Conservation (phyloP, 495 filamentous ascomycete genomes). For the Aspergillus sclerotiicarbonarius region DNA sequence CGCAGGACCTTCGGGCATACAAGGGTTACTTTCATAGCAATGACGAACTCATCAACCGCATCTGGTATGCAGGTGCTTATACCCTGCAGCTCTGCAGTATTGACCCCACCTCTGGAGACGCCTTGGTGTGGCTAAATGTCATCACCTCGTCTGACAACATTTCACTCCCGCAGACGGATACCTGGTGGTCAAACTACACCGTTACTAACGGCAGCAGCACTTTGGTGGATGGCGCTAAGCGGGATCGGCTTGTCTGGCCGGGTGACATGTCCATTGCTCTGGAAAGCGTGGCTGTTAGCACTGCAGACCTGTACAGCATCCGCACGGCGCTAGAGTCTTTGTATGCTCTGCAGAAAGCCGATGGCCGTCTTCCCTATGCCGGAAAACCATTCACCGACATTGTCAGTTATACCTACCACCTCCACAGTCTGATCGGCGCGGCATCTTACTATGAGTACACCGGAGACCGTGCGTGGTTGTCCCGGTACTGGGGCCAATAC, state of each 20-base stretch:
- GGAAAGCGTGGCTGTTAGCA: conserved; percentile 51
- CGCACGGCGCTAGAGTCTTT: conserved; percentile 53
- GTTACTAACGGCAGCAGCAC: conserved; percentile 47
- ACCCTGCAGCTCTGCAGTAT: conserved; percentile 58
- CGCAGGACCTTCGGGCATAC: conserved; percentile 53
- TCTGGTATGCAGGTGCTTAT: conserved; percentile 66
- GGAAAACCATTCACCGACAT: conserved; percentile 45
- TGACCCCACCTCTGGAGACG: conserved; percentile 46
- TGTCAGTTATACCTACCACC: conserved; percentile 56
- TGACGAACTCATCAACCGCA: conserved; percentile 54
- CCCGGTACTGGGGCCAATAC: conserved; percentile 45
- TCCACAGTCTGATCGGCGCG: conserved; percentile 54
- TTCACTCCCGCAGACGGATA: conserved; percentile 24
- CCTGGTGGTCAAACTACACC: conserved; percentile 32
- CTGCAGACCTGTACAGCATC: conserved; percentile 52
- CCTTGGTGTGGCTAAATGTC: conserved; percentile 38
- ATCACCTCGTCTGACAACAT: conserved; percentile 21
- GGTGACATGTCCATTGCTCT: conserved; percentile 57
- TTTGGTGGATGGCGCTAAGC: conserved; percentile 56
- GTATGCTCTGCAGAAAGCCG: conserved; percentile 45
- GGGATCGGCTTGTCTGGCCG: conserved; percentile 56
- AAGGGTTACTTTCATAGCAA: conserved; percentile 58
- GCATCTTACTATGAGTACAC: conserved; percentile 55
- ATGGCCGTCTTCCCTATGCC: conserved; percentile 48
- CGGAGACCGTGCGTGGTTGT: conserved; percentile 46